Evolutionary conservation across 768 basidiomycete species (phyloP).

Genomic region (Mycena rebaudengoi): DNA sequence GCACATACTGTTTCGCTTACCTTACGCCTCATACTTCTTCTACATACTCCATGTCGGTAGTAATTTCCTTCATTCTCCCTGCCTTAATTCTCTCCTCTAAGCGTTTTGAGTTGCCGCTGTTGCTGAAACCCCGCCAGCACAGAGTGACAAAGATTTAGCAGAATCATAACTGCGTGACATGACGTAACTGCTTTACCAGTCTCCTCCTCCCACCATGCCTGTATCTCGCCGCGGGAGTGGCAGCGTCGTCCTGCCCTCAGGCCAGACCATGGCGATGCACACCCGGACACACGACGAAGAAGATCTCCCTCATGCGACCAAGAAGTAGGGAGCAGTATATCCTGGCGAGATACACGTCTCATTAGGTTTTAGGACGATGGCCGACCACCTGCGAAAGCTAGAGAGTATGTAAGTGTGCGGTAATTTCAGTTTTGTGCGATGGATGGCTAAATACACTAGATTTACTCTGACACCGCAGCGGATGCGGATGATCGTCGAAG

Average conservation of each 20-base stretch:
- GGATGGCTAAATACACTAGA: conserved; percentile 45
- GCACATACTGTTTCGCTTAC: no score
- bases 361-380: conserved; percentile 74
- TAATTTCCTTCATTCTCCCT: no score
- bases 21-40: no score
- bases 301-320: conserved; percentile 92
- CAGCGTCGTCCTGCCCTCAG: conserved; percentile 73
- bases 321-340: conserved; percentile 87
- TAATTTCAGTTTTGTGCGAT: conserved; percentile 1
- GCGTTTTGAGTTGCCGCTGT: no score
- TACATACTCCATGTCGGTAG: no score
- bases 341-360: conserved; percentile 1
- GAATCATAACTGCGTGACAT: no score
- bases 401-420: conserved; percentile 75
- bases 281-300: conserved; percentile 89
- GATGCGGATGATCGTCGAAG: conserved; percentile 97
- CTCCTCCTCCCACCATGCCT: conserved; percentile 53
- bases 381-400: conserved; percentile 91
- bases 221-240: conserved; percentile 82
- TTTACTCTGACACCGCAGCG: conserved; percentile 90
- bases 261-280: conserved; percentile 85
- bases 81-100: no score
- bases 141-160: no score
- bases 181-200: no score
- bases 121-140: no score